Percentiles rank a stretch among this genome's conserved stretches.
Conservation (phyloP, 495 filamentous ascomycete species). For the Darksidea phi region DNA sequence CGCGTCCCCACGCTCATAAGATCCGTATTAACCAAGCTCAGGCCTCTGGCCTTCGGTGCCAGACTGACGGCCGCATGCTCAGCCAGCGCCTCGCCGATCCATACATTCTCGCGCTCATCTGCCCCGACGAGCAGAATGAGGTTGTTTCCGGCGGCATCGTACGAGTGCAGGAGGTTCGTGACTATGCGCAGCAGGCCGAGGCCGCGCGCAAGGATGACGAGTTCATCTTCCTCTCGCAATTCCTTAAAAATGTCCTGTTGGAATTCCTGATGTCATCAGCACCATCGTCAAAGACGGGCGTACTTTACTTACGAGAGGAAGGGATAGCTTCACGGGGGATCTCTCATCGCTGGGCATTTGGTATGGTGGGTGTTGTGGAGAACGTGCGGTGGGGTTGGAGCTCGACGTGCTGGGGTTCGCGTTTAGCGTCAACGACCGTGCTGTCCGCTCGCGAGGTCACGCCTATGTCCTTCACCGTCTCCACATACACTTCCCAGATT, state of each 20-base stretch:
- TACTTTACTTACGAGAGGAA: conserved; percentile 76
- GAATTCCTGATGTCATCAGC: conserved; percentile 39
- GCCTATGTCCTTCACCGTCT: neutral
- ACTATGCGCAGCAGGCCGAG: conserved; percentile 86
- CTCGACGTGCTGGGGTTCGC: conserved; percentile 12
- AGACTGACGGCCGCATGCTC: conserved; percentile 88
- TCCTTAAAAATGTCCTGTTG: conserved; percentile 88
- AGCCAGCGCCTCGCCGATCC: conserved; percentile 65
- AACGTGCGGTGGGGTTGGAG: neutral
- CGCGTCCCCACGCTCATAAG: conserved; percentile 78
- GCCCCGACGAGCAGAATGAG: conserved; percentile 86
- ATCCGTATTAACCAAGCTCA: conserved; percentile 93
- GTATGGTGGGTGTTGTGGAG: conserved; percentile 6
- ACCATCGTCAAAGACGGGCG: neutral
- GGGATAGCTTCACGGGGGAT: conserved; percentile 81
- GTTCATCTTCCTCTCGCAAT: conserved; percentile 86
- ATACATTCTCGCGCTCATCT: conserved; percentile 80
- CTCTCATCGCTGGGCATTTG: conserved; percentile 41
- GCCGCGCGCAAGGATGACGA: conserved; percentile 86
- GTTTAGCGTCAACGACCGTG: neutral
- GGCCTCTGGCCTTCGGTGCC: conserved; percentile 71
- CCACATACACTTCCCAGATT: neutral
- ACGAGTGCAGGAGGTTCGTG: conserved; percentile 91
- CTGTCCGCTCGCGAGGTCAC: conserved; percentile 9
- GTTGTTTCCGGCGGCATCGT: conserved; percentile 94